Percentiles rank a stretch among this genome's conserved stretches.
phyloP scores from a whole-genome alignment of 2,329 filamentous ascomycete species.

The Colletotrichum sp. region DNA sequence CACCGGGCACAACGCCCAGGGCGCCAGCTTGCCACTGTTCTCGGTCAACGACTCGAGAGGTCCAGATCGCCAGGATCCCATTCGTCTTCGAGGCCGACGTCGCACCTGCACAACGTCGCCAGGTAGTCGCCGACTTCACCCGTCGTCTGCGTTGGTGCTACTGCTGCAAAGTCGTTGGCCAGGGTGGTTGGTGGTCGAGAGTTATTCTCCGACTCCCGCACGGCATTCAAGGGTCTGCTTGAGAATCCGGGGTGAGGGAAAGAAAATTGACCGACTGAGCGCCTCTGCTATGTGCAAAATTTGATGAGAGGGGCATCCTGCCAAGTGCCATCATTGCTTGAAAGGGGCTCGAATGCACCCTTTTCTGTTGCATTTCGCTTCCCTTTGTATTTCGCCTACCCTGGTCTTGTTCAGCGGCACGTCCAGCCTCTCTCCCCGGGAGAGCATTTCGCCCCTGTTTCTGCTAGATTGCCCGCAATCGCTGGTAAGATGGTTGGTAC shows the following conservation, averaged over 20 bases:
- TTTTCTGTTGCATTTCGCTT: conserved; percentile 8
- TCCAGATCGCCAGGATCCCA: neutral
- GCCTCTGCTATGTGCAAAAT: neutral
- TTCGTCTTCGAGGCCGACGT: neutral
- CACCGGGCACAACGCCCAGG: neutral
- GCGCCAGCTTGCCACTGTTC: neutral
- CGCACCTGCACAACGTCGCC: neutral
- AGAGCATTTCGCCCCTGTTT: neutral
- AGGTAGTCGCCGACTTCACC: neutral
- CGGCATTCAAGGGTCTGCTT: neutral
- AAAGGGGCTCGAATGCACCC: conserved; percentile 1
- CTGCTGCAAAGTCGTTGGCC: neutral
- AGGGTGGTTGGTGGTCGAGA: neutral
- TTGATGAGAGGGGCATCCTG: neutral
- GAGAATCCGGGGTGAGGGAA: neutral
- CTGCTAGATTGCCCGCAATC: neutral
- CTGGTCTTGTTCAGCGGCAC: neutral
- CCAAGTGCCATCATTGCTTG: neutral
- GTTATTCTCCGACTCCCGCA: conserved; percentile 10
- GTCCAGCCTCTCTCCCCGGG: neutral
- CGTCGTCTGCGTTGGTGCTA: neutral
- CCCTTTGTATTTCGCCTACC: conserved; percentile 14
- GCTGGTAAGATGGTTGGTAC: neutral
- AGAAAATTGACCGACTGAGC: neutral
- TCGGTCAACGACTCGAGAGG: neutral